A percentile compares a stretch with the other conserved stretches of the same genome.
Evolutionary conservation across 2,329 filamentous ascomycete genomes (phyloP).

Genomic region (Fusarium sp.): DNA sequence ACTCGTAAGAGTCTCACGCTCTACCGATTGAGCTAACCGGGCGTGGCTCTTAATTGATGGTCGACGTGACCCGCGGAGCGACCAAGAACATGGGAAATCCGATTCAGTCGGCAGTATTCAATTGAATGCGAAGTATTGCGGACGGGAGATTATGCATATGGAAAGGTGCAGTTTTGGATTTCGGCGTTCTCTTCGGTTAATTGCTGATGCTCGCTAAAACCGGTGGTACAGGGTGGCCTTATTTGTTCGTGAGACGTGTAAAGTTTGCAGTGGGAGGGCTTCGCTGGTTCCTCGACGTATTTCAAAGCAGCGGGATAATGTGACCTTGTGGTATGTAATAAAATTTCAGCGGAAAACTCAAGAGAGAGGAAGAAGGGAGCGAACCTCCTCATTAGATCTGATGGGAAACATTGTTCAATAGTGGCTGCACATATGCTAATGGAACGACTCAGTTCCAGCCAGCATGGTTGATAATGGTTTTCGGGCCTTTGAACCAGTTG

Average conservation of each 20-base stretch:
- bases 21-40: conserved; percentile 58
- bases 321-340: accelerated
- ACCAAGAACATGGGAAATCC: neutral
- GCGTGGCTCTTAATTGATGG: conserved; percentile 41
- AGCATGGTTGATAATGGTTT: neutral
- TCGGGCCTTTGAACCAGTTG: neutral
- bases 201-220: neutral
- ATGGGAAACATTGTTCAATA: neutral
- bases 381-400: accelerated
- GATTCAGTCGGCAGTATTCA: neutral
- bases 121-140: no score
- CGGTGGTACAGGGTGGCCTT: neutral
- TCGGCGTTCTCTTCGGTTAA: neutral
- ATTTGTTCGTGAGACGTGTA: neutral
- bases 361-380: accelerated
- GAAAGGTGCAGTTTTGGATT: neutral
- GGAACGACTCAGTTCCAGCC: accelerated
- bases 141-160: neutral
- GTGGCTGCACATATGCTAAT: neutral
- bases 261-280: neutral
- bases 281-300: neutral
- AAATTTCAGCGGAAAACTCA: accelerated
- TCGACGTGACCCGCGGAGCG: accelerated
- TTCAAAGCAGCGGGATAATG: neutral
- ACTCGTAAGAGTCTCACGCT: conserved; percentile 72